Base-by-base conservation (phyloP, 176 grass and related monocot genomes). In the bread wheat (Triticum aestivum) region DNA sequence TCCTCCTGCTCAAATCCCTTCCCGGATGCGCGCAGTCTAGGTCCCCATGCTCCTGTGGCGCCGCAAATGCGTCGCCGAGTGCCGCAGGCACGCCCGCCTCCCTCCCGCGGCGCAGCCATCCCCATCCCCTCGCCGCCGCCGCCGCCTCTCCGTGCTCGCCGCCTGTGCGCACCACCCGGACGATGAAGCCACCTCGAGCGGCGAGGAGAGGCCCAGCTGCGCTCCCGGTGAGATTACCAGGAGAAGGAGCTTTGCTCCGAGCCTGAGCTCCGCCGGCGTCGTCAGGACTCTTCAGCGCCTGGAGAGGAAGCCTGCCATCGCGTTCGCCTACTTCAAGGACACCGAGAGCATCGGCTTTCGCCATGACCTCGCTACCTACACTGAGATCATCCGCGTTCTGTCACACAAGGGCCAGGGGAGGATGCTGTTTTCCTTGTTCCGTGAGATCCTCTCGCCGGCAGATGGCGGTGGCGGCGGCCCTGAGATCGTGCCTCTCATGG, bases 241-340 rank as follows among this genome's bases (percentile, higher is more conserved):
- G 41, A 79, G 41, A 59, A 59, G 54, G 54, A 21, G 54, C 18
- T 21, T 8, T 21, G 18, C 18, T 59, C 54, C 17, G 18, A 59
- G 41, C 78, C 81, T 90, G 61, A 74, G 5, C 75, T 88, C 95
- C 30, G 79, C 37, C 82, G 75, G 62, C 44, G 80, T 97, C 37
- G 64, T 83, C 45, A 64, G 80, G 59, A 90, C 44, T 5, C 89
- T 97, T 10, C 86, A 77, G 20, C 49, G 75, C 80, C 81, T 97
- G 15, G 62, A 67, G 68, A 82, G 27, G 35, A 86, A 84, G 32
- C 92, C 95, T 58, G 71, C 20, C 11, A n/a, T 81, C 1, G 92
- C 92, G 7, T 86, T 95, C 10, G 82, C 86, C 56, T 97, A 91
- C 86, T 95, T 97, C 78, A 91, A 86, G 37, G 85, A 95, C 61